Conservation (phyloP, 2,329 filamentous ascomycete genomes). For the Diaporthe aspalathi region DNA sequence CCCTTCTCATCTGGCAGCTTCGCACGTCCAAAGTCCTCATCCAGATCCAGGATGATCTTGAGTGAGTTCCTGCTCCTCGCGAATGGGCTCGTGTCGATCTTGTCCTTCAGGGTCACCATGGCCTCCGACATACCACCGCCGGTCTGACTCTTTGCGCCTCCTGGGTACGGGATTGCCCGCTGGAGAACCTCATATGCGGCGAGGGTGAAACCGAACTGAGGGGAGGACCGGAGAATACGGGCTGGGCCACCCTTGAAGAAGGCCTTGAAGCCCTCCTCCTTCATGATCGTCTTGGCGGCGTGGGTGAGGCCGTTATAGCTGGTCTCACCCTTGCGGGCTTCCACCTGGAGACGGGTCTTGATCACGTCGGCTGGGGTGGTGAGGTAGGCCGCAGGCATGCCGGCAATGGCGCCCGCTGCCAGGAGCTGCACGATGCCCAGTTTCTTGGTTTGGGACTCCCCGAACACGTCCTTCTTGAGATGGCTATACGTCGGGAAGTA, state of each 20-base stretch:
- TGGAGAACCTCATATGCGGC: conserved; percentile 95
- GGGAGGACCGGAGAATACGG: conserved; percentile 92
- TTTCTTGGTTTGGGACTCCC: conserved; percentile 87
- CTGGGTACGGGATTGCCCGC: conserved; percentile 81
- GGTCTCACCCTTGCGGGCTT: conserved; percentile 94
- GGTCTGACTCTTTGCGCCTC: conserved; percentile 61
- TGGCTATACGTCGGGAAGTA: conserved; percentile 99
- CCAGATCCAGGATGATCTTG: conserved; percentile 94
- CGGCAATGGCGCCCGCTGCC: conserved; percentile 92
- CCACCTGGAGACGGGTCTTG: conserved; percentile 97
- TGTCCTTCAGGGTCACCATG: conserved; percentile 71
- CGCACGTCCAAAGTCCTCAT: conserved; percentile 88
- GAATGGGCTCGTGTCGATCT: conserved; percentile 65
- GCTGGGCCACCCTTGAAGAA: conserved; percentile 99
- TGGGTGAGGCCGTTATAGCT: conserved; percentile 89
- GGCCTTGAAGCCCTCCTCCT: conserved; percentile 92
- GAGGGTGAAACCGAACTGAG: conserved; percentile 97
- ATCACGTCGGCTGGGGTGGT: conserved; percentile 99
- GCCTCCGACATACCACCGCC: conserved; percentile 72
- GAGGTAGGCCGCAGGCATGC: conserved; percentile 92
- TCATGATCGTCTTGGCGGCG: conserved; percentile 83
- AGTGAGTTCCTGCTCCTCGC: conserved; percentile 84
- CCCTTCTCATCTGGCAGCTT: conserved; percentile 66
- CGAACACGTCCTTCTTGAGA: conserved; percentile 92
- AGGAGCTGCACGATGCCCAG: conserved; percentile 91